Percentiles rank a stretch among this genome's conserved stretches.
Conservation (phyloP, 2,329 filamentous ascomycete genomes). For the Penicillium sp. region DNA sequence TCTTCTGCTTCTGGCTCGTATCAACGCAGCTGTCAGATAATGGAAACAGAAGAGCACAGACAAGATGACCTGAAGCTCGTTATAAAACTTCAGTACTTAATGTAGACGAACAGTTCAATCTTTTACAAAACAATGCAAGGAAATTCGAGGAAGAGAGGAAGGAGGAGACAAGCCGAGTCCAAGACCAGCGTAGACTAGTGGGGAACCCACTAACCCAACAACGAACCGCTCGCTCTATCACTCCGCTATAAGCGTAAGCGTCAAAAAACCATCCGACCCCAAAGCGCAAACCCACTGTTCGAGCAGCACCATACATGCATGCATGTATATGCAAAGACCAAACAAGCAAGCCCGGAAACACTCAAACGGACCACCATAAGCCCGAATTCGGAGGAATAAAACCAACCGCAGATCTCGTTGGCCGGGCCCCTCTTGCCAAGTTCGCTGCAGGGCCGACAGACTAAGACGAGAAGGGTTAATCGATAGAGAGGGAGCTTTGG, state of each 20-base stretch:
- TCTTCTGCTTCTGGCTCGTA: neutral
- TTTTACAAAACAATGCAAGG: neutral
- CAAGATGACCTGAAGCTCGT: neutral
- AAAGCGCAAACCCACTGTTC: neutral
- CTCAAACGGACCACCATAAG: neutral
- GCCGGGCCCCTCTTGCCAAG: neutral
- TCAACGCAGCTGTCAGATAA: neutral
- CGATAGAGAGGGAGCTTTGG: constrained; percentile 1
- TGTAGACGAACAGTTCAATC: neutral
- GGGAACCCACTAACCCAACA: neutral
- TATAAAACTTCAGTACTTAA: neutral
- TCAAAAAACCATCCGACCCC: neutral
- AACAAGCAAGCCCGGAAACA: neutral
- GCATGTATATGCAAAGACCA: neutral
- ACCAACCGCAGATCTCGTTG: neutral
- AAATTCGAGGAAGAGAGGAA: neutral
- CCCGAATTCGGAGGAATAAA: neutral
- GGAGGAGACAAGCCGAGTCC: neutral
- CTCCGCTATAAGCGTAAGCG: neutral
- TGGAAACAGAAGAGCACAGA: neutral
- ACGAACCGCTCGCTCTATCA: neutral
- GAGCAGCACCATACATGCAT: neutral
- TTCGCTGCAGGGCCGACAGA: neutral
- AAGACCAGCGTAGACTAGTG: neutral
- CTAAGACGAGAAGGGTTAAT: constrained; percentile 26